phyloP scores from a whole-genome alignment of 139 green algal genomes.

The Micromonas pusilla region DNA sequence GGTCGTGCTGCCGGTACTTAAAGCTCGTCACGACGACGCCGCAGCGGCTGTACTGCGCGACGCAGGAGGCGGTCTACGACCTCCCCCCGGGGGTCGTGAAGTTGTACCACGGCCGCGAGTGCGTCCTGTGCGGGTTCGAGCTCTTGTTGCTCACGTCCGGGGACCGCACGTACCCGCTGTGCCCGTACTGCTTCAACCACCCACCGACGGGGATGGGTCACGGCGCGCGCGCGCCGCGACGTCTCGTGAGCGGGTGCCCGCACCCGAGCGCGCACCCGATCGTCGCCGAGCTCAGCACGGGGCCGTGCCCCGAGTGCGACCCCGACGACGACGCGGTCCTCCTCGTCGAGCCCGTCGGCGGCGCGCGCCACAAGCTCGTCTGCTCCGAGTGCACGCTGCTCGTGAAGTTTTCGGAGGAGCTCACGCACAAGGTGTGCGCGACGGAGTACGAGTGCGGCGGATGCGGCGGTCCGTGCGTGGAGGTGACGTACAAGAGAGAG shows the following conservation, averaged over 20 bases:
- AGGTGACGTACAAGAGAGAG: constrained; percentile 40
- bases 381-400: constrained; percentile 78
- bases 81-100: constrained; percentile 56
- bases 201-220: constrained; percentile 66
- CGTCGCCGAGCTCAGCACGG: constrained; percentile 51
- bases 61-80: constrained; percentile 75
- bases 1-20: constrained; percentile 79
- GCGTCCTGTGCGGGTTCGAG: constrained; percentile 79
- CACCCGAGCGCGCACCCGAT: constrained; percentile 1
- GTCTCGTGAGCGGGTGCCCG: constrained; percentile 34
- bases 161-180: constrained; percentile 73
- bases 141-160: constrained; percentile 72
- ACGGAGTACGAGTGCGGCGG: constrained; percentile 21
- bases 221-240: not conserved
- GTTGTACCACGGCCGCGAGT: constrained; percentile 74
- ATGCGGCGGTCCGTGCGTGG: constrained; percentile 25
- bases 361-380: constrained; percentile 67
- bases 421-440: constrained; percentile 13
- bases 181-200: constrained; percentile 82
- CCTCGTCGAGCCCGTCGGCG: constrained; percentile 71
- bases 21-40: constrained; percentile 67
- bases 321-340: constrained; percentile 56
- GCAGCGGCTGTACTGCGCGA: constrained; percentile 74
- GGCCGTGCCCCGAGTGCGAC: constrained; percentile 62
- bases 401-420: constrained; percentile 59